Percentiles rank a stretch among this genome's conserved stretches.
phyloP scores from a whole-genome alignment of 768 basidiomycete species.

The Rhodotorula sphaerocarpa region DNA sequence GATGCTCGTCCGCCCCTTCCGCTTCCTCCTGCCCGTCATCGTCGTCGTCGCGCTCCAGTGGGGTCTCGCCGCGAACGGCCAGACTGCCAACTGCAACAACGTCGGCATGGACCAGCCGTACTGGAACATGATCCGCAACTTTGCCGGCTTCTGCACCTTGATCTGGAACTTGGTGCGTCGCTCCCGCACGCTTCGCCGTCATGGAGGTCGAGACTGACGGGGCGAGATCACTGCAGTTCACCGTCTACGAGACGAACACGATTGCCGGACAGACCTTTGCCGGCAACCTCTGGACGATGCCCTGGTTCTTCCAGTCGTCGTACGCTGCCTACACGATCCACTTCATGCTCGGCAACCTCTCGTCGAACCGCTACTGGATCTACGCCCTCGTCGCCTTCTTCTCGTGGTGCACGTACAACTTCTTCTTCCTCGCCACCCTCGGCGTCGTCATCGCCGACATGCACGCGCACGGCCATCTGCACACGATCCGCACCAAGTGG shows the following conservation, averaged over 20 bases:
- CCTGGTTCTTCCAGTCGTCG: conserved; percentile 41
- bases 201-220: too few species aligned
- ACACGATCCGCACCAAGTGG: conserved; percentile 38
- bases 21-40: conserved; percentile 42
- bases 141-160: conserved; percentile 39
- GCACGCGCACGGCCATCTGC: conserved; percentile 40
- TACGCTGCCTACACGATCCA: conserved; percentile 39
- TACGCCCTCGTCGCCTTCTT: conserved; percentile 39
- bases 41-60: conserved; percentile 40
- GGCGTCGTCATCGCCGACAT: conserved; percentile 40
- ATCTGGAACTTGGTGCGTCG: conserved; percentile 39
- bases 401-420: conserved; percentile 41
- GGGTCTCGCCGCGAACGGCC: conserved; percentile 37
- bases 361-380: conserved; percentile 41
- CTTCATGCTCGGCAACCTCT: conserved; percentile 41
- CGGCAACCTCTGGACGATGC: conserved; percentile 41
- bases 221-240: conserved; percentile 37
- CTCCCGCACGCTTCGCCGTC: too few species aligned
- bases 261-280: conserved; percentile 39
- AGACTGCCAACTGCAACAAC: conserved; percentile 38
- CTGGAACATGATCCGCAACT: conserved; percentile 38
- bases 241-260: conserved; percentile 37
- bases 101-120: conserved; percentile 41
- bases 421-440: conserved; percentile 39
- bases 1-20: conserved; percentile 40